Evolutionary conservation across 345 rosid species (phyloP).

Genomic region (Salix suchowensis): DNA sequence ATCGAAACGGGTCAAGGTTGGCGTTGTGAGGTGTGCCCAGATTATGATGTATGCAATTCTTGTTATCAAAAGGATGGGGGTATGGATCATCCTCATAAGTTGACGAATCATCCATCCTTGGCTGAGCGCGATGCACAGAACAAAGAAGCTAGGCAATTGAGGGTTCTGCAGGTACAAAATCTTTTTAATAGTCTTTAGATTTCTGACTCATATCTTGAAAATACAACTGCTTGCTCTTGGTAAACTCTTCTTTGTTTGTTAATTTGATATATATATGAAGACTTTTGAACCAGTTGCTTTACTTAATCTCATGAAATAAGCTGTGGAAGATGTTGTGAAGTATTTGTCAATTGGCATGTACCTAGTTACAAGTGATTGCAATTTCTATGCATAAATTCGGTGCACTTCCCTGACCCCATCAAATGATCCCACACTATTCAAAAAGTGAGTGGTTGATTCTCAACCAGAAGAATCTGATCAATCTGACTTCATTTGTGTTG

Average conservation of each 20-base stretch:
- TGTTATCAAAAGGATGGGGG: slow-evolving; percentile 81
- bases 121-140: slow-evolving; percentile 97
- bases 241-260: not conserved
- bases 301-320: not conserved
- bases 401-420: not conserved
- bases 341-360: not conserved
- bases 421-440: not conserved
- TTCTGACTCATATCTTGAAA: not conserved
- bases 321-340: not conserved
- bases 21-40: slow-evolving; percentile 97
- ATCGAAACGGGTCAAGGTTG: slow-evolving; percentile 98
- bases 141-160: slow-evolving; percentile 86
- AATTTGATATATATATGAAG: not conserved
- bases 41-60: slow-evolving; percentile 84
- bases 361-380: not conserved
- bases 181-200: not conserved
- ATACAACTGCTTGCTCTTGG: not conserved
- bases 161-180: slow-evolving; percentile 36
- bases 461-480: not conserved
- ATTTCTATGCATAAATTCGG: not conserved
- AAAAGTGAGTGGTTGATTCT: not conserved
- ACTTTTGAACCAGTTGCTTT: not conserved
- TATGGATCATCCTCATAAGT: slow-evolving; percentile 88
- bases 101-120: slow-evolving; percentile 82
- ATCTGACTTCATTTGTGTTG: not conserved